phyloP scores from a whole-genome alignment of 2,329 filamentous ascomycete genomes.

The Fusarium brachygibbosum region DNA sequence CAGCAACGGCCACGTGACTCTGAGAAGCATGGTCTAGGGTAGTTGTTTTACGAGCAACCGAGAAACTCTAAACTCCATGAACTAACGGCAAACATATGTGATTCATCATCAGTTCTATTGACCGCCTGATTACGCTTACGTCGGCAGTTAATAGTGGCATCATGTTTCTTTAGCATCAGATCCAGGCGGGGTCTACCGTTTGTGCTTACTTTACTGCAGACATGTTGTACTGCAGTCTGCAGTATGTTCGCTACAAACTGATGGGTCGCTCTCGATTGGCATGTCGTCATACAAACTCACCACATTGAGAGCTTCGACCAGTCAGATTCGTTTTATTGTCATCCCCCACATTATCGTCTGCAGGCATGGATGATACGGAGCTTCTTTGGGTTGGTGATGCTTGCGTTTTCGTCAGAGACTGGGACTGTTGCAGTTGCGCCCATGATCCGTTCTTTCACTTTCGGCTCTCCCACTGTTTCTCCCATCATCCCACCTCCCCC shows the following conservation, averaged over 20 bases:
- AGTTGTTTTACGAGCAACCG: not conserved
- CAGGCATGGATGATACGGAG: conserved; percentile 37
- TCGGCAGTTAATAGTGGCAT: conserved; percentile 25
- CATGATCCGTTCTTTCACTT: conserved; percentile 31
- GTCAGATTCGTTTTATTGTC: conserved; percentile 43
- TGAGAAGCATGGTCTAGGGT: conserved; percentile 16
- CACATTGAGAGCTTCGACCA: conserved; percentile 33
- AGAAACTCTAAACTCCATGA: conserved; percentile 9
- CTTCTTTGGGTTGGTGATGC: conserved; percentile 36
- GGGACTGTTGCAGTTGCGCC: conserved; percentile 12
- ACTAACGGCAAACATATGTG: not conserved
- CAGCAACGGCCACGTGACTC: conserved; percentile 12
- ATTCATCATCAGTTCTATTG: conserved; percentile 15
- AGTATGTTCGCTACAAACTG: not conserved
- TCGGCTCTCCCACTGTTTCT: conserved; percentile 19
- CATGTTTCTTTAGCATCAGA: not conserved
- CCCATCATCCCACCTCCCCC: conserved; percentile 16
- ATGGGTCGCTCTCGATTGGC: not conserved
- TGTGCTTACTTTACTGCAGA: conserved; percentile 17
- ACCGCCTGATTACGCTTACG: conserved; percentile 12
- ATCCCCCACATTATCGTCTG: conserved; percentile 46
- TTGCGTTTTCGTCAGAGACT: conserved; percentile 21
- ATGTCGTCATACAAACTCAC: conserved; percentile 43
- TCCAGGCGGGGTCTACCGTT: conserved; percentile 4
- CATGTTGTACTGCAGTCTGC: conserved; percentile 2